phyloP scores from a whole-genome alignment of 768 basidiomycete genomes.

The Psilocybe azurescens region DNA sequence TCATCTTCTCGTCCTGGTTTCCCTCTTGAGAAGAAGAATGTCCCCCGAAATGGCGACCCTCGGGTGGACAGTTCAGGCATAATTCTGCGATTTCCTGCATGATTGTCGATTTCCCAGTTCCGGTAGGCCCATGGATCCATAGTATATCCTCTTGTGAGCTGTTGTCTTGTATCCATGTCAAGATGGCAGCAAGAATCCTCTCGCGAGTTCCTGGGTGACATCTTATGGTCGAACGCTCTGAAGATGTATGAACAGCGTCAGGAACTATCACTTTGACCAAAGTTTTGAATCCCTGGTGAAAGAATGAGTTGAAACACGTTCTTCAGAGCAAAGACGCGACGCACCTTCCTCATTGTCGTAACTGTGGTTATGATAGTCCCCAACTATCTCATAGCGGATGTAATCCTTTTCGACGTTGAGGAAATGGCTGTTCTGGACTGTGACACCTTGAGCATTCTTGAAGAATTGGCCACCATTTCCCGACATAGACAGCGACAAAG shows the following conservation, averaged over 20 bases:
- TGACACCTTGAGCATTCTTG: not conserved
- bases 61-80: not conserved
- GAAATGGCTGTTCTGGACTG: not conserved
- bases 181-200: constrained; percentile 11
- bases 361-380: not conserved
- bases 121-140: constrained; percentile 26
- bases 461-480: not conserved
- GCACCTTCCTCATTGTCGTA: constrained; percentile 9
- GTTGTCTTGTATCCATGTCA: constrained; percentile 15
- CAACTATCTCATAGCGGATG: not conserved
- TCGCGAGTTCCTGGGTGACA: constrained; percentile 24
- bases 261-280: constrained; percentile 11
- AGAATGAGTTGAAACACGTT: not conserved
- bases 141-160: constrained; percentile 6
- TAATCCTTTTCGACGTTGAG: not conserved
- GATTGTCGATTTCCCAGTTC: constrained; percentile 27
- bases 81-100: constrained; percentile 21
- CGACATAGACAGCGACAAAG: not conserved
- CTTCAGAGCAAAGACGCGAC: not conserved
- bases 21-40: constrained; percentile 18
- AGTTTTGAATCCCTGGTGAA: constrained; percentile 4
- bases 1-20: constrained; percentile 13
- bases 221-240: constrained; percentile 12
- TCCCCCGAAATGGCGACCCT: constrained; percentile 2
- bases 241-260: constrained; percentile 15